Evolutionary conservation across 306 rosid species (phyloP), one percentile per base, ranked within the genome.

Genomic region (Glycyrrhiza uralensis): DNA sequence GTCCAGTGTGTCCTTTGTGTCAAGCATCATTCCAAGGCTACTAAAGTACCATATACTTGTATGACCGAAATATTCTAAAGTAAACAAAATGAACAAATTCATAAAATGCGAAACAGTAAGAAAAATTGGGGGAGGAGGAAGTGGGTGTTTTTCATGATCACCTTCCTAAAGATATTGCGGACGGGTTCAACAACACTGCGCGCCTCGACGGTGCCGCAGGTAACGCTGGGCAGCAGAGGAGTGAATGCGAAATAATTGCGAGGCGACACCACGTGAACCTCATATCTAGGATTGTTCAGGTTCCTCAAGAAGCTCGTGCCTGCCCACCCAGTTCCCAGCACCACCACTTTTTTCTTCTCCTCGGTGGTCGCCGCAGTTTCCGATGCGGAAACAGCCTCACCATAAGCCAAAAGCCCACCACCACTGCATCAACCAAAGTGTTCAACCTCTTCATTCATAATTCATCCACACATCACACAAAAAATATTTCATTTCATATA

Each of bases 241-340:
- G 99, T 94, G 83, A 94, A 94, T 0, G 97, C 85, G 76, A 94
- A 94, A 47, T 87, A 94, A 66, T 94, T 94, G 11, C 99, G 91
- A 79, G 99, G 99, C 2, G 99, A 94, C 20, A 94, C 81, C 64
- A 94, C 91, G 33, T 89, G 91, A 72, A 94, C 96, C 76, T 94
- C 99, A 57, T 87, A 94, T 29, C 84, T 79, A 0, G 99, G 91
- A 56, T 74, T 71, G 23, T 85, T 80, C 7, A 94, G 81, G 72
- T 84, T 94, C 95, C 78, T 94, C 76, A 94, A 44, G 87, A 94
- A 94, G 78, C 92, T 91, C 13, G 97, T 94, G 51, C 97, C 96
- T 8, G 93, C 99, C 99, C 99, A 94, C 2, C 99, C 99, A 28
- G 97, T 94, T 72, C 99, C 99, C 67, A 94, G 91, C 50, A 94